These are phyloP conservation scores for Boechera divaricarpa DNA, from an alignment of 345 rosid genomes.

Conservation along the genomic window DNA sequence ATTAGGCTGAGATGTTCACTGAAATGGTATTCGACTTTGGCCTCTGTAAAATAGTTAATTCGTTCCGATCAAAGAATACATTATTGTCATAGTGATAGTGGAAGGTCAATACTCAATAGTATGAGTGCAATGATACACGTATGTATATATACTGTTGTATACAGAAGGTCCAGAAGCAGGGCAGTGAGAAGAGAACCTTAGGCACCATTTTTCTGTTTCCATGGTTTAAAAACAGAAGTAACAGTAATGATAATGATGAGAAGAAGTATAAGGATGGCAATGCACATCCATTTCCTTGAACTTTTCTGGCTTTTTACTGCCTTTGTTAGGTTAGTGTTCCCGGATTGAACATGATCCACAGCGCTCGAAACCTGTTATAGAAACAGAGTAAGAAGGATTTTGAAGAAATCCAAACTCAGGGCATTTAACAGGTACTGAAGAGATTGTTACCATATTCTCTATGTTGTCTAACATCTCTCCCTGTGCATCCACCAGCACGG, in stretches of 20 bases:
- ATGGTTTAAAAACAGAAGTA: conserved; percentile 72
- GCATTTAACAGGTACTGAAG: neutral
- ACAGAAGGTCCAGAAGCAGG: conserved; percentile 29
- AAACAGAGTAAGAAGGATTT: conserved; percentile 18
- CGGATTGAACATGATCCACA: conserved; percentile 90
- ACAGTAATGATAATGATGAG: conserved; percentile 69
- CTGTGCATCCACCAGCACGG: conserved; percentile 91
- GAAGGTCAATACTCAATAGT: conserved; percentile 22
- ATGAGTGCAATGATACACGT: conserved; percentile 24
- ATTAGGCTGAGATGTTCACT: conserved; percentile 11
- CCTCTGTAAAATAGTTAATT: conserved; percentile 7
- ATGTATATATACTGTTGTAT: conserved; percentile 38
- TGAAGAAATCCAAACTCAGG: neutral
- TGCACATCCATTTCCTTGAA: conserved; percentile 94
- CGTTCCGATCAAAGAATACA: conserved; percentile 30
- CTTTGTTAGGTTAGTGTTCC: conserved; percentile 71
- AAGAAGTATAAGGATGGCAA: conserved; percentile 86
- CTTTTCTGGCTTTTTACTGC: conserved; percentile 76
- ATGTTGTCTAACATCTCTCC: conserved; percentile 95
- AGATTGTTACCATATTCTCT: conserved; percentile 72
- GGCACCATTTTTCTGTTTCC: conserved; percentile 78
- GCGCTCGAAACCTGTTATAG: conserved; percentile 76
- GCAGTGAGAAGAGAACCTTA: conserved; percentile 40
- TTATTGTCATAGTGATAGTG: conserved; percentile 21
- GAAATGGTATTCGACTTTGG: conserved; percentile 5